These are phyloP conservation scores for Anthracocystis walkeri DNA, from an alignment of 1,284 basidiomycete species.

Conservation along the genomic window DNA sequence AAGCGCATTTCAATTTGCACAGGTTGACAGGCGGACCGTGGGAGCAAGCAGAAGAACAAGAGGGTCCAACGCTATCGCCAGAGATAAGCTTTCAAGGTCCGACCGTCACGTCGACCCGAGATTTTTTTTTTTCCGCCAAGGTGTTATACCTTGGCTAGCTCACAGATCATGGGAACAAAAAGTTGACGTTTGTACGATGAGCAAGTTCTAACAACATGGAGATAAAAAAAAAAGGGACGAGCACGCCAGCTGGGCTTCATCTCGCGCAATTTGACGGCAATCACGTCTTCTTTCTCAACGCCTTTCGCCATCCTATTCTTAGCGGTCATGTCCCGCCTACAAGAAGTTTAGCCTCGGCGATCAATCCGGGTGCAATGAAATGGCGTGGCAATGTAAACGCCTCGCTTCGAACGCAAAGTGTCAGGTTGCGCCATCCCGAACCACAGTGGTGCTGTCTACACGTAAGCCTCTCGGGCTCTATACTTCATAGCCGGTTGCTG, in stretches of 20 bases:
- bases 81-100: slow-evolving; percentile 24
- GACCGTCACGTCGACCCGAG: not conserved
- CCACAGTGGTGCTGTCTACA: not conserved
- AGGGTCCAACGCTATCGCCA: slow-evolving; percentile 1
- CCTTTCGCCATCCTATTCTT: not conserved
- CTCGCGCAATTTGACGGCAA: slow-evolving; percentile 16
- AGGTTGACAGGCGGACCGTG: slow-evolving; percentile 7
- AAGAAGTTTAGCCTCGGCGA: not conserved
- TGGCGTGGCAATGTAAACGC: slow-evolving; percentile 7
- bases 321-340: not conserved
- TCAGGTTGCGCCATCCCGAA: slow-evolving; percentile 35
- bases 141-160: not conserved
- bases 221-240: not conserved
- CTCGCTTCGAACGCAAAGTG: slow-evolving; percentile 3
- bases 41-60: not conserved
- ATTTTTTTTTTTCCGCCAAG: not conserved
- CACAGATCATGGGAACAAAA: not conserved
- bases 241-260: slow-evolving; percentile 13
- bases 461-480: slow-evolving; percentile 19
- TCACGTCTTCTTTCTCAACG: slow-evolving; percentile 8
- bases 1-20: slow-evolving; percentile 3
- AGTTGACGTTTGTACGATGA: not conserved
- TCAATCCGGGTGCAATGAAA: not conserved
- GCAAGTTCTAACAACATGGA: not conserved
- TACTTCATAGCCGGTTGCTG: slow-evolving; percentile 8